Evolutionary conservation across 1,284 basidiomycete genomes (phyloP).

Genomic region (Ustilago tritici): DNA sequence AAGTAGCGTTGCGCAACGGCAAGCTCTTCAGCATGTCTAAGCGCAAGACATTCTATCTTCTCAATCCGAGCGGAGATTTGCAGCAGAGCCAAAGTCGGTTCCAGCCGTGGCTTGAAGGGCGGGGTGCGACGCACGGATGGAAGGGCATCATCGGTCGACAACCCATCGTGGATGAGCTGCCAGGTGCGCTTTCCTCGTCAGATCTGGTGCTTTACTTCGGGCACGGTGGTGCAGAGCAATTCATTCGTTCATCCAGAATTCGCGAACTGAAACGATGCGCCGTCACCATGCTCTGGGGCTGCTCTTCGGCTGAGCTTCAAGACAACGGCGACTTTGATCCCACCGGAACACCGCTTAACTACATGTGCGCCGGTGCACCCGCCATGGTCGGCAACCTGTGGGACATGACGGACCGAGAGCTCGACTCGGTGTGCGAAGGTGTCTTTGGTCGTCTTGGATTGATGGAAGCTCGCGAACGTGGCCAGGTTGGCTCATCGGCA

Average conservation of each 20-base stretch:
- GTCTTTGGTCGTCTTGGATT: slow-evolving; percentile 83
- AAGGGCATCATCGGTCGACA: slow-evolving; percentile 80
- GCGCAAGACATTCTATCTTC: slow-evolving; percentile 78
- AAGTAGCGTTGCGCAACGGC: slow-evolving; percentile 44
- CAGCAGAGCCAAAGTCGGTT: slow-evolving; percentile 85
- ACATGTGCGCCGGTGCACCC: slow-evolving; percentile 95
- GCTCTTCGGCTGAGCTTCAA: slow-evolving; percentile 87
- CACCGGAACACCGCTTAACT: slow-evolving; percentile 89
- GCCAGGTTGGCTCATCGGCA: slow-evolving; percentile 49
- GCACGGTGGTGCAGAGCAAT: slow-evolving; percentile 95
- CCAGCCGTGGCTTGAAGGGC: slow-evolving; percentile 75
- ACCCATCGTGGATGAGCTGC: slow-evolving; percentile 69
- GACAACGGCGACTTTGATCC: slow-evolving; percentile 95
- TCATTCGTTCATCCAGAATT: slow-evolving; percentile 82
- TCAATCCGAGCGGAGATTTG: slow-evolving; percentile 94
- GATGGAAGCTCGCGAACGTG: slow-evolving; percentile 60
- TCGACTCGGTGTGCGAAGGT: slow-evolving; percentile 87
- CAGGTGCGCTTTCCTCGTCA: slow-evolving; percentile 48
- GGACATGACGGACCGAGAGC: slow-evolving; percentile 98
- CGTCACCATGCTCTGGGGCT: slow-evolving; percentile 97
- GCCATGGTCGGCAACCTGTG: slow-evolving; percentile 93
- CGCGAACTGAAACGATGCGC: slow-evolving; percentile 85
- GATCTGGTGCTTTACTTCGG: slow-evolving; percentile 81
- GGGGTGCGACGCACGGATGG: slow-evolving; percentile 79
- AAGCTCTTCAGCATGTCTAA: slow-evolving; percentile 52